These are phyloP conservation scores for Phytophthora pistaciae DNA, from an alignment of 352 stramenopile species.

Conservation along the genomic window DNA sequence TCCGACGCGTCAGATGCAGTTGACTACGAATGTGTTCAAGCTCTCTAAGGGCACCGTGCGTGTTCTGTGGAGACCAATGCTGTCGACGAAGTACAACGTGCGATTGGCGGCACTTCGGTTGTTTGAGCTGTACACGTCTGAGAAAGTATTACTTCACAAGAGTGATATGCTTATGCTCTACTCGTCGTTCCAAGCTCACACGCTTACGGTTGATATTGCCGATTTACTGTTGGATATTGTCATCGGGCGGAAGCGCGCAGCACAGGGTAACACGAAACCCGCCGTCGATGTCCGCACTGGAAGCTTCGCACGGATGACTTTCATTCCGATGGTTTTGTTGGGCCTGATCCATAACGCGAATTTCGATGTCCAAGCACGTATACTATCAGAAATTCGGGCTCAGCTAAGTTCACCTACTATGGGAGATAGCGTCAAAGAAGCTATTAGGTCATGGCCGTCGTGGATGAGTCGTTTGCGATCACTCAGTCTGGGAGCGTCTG, in stretches of 20 bases:
- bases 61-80: slow-evolving; percentile 73
- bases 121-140: slow-evolving; percentile 76
- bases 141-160: slow-evolving; percentile 68
- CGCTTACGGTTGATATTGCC: slow-evolving; percentile 50
- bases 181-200: slow-evolving; percentile 58
- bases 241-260: slow-evolving; percentile 54
- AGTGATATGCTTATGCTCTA: slow-evolving; percentile 75
- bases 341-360: slow-evolving; percentile 56
- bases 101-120: slow-evolving; percentile 68
- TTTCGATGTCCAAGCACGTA: slow-evolving; percentile 55
- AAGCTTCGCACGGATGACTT: slow-evolving; percentile 64
- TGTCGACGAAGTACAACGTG: slow-evolving; percentile 52
- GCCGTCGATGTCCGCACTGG: slow-evolving; percentile 33
- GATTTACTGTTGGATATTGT: slow-evolving; percentile 74
- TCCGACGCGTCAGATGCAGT: slow-evolving; percentile 38
- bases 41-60: slow-evolving; percentile 74
- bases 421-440: slow-evolving; percentile 67
- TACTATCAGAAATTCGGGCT: slow-evolving; percentile 65
- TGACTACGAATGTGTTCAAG: slow-evolving; percentile 48
- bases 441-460: slow-evolving; percentile 76
- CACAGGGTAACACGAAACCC: slow-evolving; percentile 17
- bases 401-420: slow-evolving; percentile 53
- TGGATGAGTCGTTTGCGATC: slow-evolving; percentile 67
- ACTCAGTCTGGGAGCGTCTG: slow-evolving; percentile 33
- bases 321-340: slow-evolving; percentile 65